These are phyloP conservation scores for Fragaria ananassa DNA, from an alignment of 306 rosid genomes.

Conservation along the genomic window DNA sequence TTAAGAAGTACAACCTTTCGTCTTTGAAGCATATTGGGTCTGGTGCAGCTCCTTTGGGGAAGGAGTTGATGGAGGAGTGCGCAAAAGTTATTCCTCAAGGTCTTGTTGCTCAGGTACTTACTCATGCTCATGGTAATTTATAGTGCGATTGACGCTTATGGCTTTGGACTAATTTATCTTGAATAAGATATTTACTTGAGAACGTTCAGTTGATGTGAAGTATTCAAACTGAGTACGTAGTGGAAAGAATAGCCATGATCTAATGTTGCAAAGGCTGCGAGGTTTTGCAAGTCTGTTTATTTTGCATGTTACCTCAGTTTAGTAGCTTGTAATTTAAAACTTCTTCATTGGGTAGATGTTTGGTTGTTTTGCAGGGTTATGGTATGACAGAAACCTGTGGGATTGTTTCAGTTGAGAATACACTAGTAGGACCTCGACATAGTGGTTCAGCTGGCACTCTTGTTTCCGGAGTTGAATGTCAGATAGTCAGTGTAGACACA, in stretches of 20 bases:
- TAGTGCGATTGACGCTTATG: background rate
- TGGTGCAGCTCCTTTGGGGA: constrained; percentile 91
- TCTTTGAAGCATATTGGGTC: constrained; percentile 62
- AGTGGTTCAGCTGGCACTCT: constrained; percentile 73
- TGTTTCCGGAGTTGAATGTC: constrained; percentile 69
- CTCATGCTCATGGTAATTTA: background rate
- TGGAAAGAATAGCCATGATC: background rate
- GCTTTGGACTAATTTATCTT: background rate
- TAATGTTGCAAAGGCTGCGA: background rate
- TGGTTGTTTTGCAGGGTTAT: constrained; percentile 54
- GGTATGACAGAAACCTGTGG: constrained; percentile 98
- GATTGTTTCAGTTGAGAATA: constrained; percentile 50
- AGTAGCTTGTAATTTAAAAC: background rate
- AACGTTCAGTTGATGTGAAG: background rate
- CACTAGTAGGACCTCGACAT: constrained; percentile 48
- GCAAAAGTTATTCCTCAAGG: constrained; percentile 45
- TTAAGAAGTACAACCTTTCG: constrained; percentile 54
- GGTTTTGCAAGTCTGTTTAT: background rate
- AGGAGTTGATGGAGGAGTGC: constrained; percentile 75
- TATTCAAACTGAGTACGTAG: background rate
- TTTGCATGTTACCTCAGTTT: background rate
- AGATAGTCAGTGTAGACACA: constrained; percentile 70
- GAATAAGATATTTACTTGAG: background rate
- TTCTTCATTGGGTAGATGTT: background rate
- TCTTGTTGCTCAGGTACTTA: constrained; percentile 49